Percentiles rank a stretch among this genome's conserved stretches.
Conservation (phyloP, 2,329 filamentous ascomycete genomes). For the Penicillium sp. region DNA sequence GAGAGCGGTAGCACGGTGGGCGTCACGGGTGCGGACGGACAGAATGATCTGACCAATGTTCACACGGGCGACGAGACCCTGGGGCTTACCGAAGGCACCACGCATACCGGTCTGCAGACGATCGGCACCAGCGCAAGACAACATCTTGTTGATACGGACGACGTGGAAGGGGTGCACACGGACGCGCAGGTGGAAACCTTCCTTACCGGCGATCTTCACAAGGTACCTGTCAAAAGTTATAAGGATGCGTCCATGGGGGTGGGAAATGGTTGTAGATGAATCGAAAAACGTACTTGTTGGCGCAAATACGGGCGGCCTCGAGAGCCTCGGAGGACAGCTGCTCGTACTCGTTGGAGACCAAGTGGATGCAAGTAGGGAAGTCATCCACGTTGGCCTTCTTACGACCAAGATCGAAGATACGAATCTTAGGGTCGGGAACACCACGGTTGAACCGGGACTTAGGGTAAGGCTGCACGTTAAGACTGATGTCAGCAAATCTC, state of each 20-base stretch:
- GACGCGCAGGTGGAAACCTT: constrained; percentile 67
- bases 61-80: constrained; percentile 98
- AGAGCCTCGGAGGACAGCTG: constrained; percentile 99
- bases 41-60: constrained; percentile 99
- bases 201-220: constrained; percentile 66
- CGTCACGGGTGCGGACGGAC: constrained; percentile 94
- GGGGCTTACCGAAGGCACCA: constrained; percentile 99
- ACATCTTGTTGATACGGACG: constrained; percentile 99
- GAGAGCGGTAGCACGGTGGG: constrained; percentile 84
- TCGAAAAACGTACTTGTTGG: constrained; percentile 78
- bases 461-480: constrained; percentile 71
- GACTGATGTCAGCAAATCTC: constrained; percentile 22
- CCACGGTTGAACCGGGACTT: constrained; percentile 99
- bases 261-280: background rate
- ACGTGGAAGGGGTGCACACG: constrained; percentile 99
- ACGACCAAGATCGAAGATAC: constrained; percentile 98
- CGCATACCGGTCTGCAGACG: constrained; percentile 99
- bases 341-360: constrained; percentile 99
- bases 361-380: constrained; percentile 98
- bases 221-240: constrained; percentile 52
- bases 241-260: constrained; percentile 3
- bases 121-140: constrained; percentile 99
- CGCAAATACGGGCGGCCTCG: constrained; percentile 99
- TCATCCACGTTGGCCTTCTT: constrained; percentile 99
- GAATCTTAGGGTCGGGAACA: constrained; percentile 78